phyloP scores from a whole-genome alignment of 176 grass and related monocot genomes.

The Aegilops sharonensis region DNA sequence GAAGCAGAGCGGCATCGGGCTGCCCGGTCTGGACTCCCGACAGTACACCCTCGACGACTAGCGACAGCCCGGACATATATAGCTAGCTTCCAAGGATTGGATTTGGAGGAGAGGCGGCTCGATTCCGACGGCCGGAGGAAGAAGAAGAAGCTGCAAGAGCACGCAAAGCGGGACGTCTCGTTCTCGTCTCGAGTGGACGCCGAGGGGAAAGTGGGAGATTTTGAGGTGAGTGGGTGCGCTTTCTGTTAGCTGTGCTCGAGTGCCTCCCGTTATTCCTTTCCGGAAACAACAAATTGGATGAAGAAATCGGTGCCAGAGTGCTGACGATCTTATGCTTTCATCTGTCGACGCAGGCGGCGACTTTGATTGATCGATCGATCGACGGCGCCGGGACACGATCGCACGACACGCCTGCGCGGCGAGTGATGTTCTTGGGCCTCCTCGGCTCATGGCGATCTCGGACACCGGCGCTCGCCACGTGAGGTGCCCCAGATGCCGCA shows the following conservation, averaged over 20 bases:
- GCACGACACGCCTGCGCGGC: too few species aligned
- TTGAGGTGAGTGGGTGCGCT: conserved; percentile 28
- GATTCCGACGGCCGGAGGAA: neutral
- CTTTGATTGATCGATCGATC: neutral
- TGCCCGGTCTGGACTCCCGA: neutral
- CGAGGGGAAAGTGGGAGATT: neutral
- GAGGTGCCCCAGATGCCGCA: conserved; percentile 67
- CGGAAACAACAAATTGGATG: neutral
- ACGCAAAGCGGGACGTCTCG: neutral
- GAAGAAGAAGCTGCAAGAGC: neutral
- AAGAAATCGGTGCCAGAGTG: neutral
- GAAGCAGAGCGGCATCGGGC: too few species aligned
- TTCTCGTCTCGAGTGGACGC: neutral
- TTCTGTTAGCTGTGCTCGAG: neutral
- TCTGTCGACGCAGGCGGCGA: neutral
- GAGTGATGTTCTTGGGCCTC: conserved; percentile 22
- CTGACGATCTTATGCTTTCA: neutral
- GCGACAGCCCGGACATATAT: neutral
- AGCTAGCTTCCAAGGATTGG: neutral
- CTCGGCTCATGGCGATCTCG: conserved; percentile 44
- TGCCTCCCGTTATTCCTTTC: neutral
- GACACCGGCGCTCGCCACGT: conserved; percentile 44
- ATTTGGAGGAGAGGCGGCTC: neutral
- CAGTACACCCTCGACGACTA: neutral
- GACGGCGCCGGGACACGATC: neutral